Conservation (phyloP, 2,329 filamentous ascomycete genomes). For the Colletotrichum sp. region DNA sequence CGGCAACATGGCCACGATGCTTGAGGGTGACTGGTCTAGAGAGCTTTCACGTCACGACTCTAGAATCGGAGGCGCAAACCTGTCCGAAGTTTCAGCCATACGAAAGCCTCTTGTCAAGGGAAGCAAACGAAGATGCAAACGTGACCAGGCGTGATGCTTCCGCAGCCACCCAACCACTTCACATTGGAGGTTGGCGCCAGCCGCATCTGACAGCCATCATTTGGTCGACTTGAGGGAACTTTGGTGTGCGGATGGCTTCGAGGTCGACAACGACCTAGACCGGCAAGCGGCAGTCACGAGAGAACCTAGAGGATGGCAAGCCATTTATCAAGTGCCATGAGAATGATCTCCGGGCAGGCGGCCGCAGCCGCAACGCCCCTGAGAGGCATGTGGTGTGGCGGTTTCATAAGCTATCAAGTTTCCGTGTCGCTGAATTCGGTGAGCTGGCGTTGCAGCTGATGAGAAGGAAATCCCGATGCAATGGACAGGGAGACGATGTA, state of each 20-base stretch:
- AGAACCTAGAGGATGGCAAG: background rate
- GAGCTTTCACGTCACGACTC: background rate
- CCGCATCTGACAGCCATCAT: background rate
- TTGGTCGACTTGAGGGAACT: background rate
- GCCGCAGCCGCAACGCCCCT: background rate
- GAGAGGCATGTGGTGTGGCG: background rate
- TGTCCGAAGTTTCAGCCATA: background rate
- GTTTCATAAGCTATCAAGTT: background rate
- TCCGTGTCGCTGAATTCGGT: background rate
- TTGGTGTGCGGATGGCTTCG: background rate
- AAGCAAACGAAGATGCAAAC: background rate
- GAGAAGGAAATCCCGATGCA: background rate
- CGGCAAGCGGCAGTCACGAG: background rate
- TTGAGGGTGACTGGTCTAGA: background rate
- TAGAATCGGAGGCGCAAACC: background rate
- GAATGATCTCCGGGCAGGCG: background rate
- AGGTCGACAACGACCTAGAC: background rate
- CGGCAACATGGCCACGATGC: background rate
- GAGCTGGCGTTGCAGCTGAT: background rate
- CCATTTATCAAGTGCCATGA: background rate
- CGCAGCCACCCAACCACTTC: background rate
- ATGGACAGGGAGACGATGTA: background rate
- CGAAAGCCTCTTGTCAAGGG: background rate
- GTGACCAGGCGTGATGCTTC: background rate
- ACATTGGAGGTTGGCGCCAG: background rate